Conservation (phyloP, 768 basidiomycete species). For the Termitomyces eurrhizus region DNA sequence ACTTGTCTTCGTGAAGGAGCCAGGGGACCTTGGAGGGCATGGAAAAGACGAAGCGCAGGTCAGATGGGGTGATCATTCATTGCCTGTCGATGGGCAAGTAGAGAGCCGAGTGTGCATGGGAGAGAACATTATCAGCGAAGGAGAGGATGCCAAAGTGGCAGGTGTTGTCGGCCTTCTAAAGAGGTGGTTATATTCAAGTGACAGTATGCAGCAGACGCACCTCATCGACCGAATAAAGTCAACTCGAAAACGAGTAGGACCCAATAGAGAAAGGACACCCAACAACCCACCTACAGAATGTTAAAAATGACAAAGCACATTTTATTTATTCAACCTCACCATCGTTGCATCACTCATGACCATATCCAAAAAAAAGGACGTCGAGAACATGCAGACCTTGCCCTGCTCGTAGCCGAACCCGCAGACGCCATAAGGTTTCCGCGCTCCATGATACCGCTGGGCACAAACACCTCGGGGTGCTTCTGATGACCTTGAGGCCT, state of each 20-base stretch:
- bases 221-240: neutral
- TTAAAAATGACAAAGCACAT: slow-evolving; percentile 46
- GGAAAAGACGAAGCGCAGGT: slow-evolving; percentile 83
- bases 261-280: fast-evolving
- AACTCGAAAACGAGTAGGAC: too few species aligned
- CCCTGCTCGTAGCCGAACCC: too few species aligned
- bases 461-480: slow-evolving; percentile 30
- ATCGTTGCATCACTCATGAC: slow-evolving; percentile 84
- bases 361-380: slow-evolving; percentile 93
- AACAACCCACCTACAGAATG: slow-evolving; percentile 68
- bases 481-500: slow-evolving; percentile 83
- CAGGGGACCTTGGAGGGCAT: slow-evolving; percentile 88
- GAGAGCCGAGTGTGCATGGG: slow-evolving; percentile 71
- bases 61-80: slow-evolving; percentile 80
- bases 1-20: slow-evolving; percentile 74
- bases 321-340: slow-evolving; percentile 80
- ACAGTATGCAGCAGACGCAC: neutral
- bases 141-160: slow-evolving; percentile 69
- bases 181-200: neutral
- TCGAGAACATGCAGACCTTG: slow-evolving; percentile 77
- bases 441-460: too few species aligned
- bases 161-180: slow-evolving; percentile 41
- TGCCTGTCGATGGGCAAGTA: slow-evolving; percentile 87
- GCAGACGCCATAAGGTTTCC: too few species aligned
- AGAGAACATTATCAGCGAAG: slow-evolving; percentile 85